phyloP scores from a whole-genome alignment of 768 basidiomycete species.

The Sarcodon aspratus region DNA sequence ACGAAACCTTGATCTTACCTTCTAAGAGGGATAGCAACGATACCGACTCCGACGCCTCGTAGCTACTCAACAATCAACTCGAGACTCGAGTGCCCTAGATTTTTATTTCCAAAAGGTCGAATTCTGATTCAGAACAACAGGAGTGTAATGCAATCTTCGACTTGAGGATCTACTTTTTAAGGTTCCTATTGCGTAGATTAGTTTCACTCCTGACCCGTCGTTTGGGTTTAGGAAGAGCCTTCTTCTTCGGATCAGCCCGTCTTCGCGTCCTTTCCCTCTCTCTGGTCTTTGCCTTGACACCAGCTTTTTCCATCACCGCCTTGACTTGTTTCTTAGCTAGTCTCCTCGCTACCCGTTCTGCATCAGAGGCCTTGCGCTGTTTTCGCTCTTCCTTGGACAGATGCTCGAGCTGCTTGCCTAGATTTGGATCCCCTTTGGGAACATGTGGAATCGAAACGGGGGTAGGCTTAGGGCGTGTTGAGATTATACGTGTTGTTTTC shows the following conservation, averaged over 20 bases:
- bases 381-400: conserved; percentile 84
- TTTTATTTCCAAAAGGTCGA: too few species aligned
- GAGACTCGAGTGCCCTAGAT: too few species aligned
- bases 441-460: conserved; percentile 15
- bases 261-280: conserved; percentile 19
- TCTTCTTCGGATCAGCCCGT: conserved; percentile 15
- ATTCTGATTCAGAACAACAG: too few species aligned
- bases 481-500: background rate
- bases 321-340: conserved; percentile 83
- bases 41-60: too few species aligned
- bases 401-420: conserved; percentile 69
- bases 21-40: too few species aligned
- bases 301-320: conserved; percentile 33
- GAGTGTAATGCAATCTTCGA: background rate
- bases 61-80: too few species aligned
- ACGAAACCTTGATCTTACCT: too few species aligned
- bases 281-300: conserved; percentile 29
- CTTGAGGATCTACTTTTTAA: conserved; percentile 34
- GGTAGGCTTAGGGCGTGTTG: background rate
- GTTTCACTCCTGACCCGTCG: conserved; percentile 45
- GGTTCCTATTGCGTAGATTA: conserved; percentile 41
- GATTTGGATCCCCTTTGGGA: conserved; percentile 72
- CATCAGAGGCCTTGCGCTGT: conserved; percentile 64
- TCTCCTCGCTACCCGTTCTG: conserved; percentile 72
- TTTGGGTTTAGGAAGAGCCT: conserved; percentile 13